Evolutionary conservation across 306 rosid genomes (phyloP), one percentile per base, ranked within the genome.

Genomic region (Rubus parviflorus): DNA sequence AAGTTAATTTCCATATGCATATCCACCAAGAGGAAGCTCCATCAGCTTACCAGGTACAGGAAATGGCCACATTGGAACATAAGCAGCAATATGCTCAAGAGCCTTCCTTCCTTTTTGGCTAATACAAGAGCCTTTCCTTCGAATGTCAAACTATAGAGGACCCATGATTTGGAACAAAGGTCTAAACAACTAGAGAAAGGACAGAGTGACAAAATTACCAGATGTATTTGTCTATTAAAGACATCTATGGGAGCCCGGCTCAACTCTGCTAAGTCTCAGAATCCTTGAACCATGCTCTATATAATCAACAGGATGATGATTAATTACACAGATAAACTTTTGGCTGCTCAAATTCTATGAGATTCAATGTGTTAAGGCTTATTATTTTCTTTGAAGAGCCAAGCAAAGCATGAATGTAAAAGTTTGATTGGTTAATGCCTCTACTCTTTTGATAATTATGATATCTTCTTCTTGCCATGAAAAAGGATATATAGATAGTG

Each of bases 81-180:
- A 94, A 54, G 90, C 89, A 77, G 98, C 96, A 76, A 94, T 92
- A 83, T 94, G 96, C 83, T 94, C 96, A 49, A 92, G 87, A 81
- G 98, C 98, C 80, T 87, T 91, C 88, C 82, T 89, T 77, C 98
- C 98, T n/a, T n/a, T n/a, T n/a, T n/a, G n/a, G n/a, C n/a, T n/a
- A n/a, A n/a, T n/a, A n/a, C n/a, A n/a, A n/a, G n/a, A n/a, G n/a
- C n/a, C n/a, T n/a, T n/a, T n/a, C n/a, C n/a, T n/a, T n/a, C n/a
- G n/a, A 68, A 90, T 83, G 57, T 94, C 97, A 65, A 94, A 94
- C 85, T 85, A 94, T 73, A 94, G 75, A 61, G 98, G 98, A 80
- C 97, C 98, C 84, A 94, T 83, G 71, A 94, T 94, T 80, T 94
- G 98, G 79, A 94, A 83, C 88, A 94, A 83, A 43, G 98, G 98